A percentile compares a stretch with the other conserved stretches of the same genome.
These are phyloP conservation scores for Komagataella phaffii DNA, from an alignment of 805 yeast genomes.

Conservation along the genomic window DNA sequence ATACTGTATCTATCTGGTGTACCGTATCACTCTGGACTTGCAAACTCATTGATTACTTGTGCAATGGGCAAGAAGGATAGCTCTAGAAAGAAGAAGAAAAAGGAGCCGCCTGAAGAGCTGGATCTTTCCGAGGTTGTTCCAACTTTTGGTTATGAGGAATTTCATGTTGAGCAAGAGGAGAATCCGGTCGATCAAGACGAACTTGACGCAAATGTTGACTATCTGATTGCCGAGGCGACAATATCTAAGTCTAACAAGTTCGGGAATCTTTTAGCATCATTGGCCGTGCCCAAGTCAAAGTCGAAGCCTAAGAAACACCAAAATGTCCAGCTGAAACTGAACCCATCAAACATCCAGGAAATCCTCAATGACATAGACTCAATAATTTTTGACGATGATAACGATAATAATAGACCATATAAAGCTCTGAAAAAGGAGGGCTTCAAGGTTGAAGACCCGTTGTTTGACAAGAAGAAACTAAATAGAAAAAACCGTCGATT, in stretches of 20 bases:
- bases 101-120: neutral
- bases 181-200: neutral
- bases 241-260: neutral
- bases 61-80: neutral
- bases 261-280: neutral
- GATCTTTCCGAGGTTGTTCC: neutral
- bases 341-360: neutral
- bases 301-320: neutral
- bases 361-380: neutral
- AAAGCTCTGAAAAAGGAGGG: neutral
- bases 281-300: neutral
- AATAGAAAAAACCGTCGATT: neutral
- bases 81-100: neutral
- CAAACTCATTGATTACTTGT: neutral
- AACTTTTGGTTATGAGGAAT: neutral
- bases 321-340: neutral
- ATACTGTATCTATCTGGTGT: neutral
- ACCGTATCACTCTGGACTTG: neutral
- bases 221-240: neutral
- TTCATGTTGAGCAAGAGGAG: neutral
- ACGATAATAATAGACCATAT: neutral
- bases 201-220: neutral
- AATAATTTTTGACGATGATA: neutral
- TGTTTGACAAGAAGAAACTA: neutral
- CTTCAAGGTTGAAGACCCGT: neutral